Percentiles rank a stretch among this genome's conserved stretches.
Conservation (phyloP, 2,329 filamentous ascomycete species). For the Talaromyces sp. region DNA sequence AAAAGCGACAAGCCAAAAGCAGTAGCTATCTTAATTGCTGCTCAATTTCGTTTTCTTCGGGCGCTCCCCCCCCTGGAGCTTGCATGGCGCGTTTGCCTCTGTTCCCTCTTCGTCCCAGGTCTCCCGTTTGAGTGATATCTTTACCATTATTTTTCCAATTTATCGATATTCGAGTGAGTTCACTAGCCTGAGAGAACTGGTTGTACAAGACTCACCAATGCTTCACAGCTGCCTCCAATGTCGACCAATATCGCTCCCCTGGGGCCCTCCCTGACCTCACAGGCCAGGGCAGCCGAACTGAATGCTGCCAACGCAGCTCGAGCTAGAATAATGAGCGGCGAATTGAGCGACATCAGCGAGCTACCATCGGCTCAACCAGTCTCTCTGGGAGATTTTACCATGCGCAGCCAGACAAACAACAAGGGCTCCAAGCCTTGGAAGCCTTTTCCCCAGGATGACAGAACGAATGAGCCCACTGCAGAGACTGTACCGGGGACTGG, state of each 20-base stretch:
- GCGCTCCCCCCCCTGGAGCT: background rate
- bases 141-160: background rate
- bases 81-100: background rate
- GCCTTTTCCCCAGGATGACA: slow-evolving; percentile 7
- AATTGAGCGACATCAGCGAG: slow-evolving; percentile 17
- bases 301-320: slow-evolving; percentile 13
- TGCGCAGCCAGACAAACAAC: slow-evolving; percentile 14
- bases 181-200: background rate
- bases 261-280: slow-evolving; percentile 13
- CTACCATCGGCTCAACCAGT: slow-evolving; percentile 21
- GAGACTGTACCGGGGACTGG: background rate
- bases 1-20: background rate
- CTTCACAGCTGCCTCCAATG: background rate
- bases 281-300: slow-evolving; percentile 15
- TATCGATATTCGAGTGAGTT: background rate
- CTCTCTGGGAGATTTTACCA: slow-evolving; percentile 18
- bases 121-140: background rate
- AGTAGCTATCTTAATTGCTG: background rate
- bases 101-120: background rate
- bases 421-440: slow-evolving; percentile 18
- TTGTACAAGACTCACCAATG: background rate
- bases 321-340: slow-evolving; percentile 11
- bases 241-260: slow-evolving; percentile 7
- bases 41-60: background rate
- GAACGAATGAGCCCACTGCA: background rate